Evolutionary conservation across 257 asterid species (phyloP).

Genomic region (Solanum infundibuliforme): DNA sequence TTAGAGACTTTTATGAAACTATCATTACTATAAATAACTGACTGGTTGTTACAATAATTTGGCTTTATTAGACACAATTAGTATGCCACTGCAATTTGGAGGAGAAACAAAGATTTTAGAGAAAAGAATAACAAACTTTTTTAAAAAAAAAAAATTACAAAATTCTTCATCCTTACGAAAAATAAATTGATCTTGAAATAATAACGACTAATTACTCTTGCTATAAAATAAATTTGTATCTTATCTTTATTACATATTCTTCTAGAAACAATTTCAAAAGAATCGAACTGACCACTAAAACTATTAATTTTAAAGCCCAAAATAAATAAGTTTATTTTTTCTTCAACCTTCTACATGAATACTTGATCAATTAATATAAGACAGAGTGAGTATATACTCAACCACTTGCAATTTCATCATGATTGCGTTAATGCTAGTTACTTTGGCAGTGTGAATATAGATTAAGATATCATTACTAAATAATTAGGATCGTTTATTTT

Average conservation of each 20-base stretch:
- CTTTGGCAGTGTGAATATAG: not conserved
- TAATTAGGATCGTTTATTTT: too few species aligned
- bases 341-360: too few species aligned
- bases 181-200: not conserved
- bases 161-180: not conserved
- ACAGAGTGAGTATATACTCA: too few species aligned
- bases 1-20: not conserved
- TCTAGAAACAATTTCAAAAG: not conserved
- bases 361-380: too few species aligned
- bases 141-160: not conserved
- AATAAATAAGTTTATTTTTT: too few species aligned
- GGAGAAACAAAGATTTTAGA: not conserved
- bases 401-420: too few species aligned
- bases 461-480: too few species aligned
- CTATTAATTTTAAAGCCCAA: not conserved
- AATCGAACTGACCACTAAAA: not conserved
- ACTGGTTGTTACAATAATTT: not conserved
- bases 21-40: not conserved
- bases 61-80: not conserved
- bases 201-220: not conserved
- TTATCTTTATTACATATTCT: not conserved
- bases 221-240: not conserved
- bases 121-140: not conserved
- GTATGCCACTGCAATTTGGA: not conserved
- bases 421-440: not conserved